Base-by-base conservation (phyloP, 495 filamentous ascomycete species). In the Penicillium goetzii region DNA sequence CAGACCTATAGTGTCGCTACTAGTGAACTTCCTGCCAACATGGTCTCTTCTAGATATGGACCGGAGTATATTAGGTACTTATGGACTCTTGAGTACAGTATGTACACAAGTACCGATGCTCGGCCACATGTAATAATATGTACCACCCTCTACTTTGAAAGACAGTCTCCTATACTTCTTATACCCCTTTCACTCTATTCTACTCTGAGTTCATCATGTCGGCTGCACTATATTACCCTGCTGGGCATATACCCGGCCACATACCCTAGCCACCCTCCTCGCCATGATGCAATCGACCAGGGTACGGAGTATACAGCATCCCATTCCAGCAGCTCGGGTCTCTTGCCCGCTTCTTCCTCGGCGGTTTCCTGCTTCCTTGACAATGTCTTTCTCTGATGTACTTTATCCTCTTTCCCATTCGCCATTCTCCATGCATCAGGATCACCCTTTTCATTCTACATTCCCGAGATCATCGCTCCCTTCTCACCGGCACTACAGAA, bases 271-370 rank as follows among this genome's bases (percentile, higher is more conserved):
- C 19, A 4, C 8, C 6, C 7, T 33, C n/a, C 28, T 33, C 30
- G 14, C 54, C 38, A 58, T 61, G 54, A 58, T 54, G 36, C 49
- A 60, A 54, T 57, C 26, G 45, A 58, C 59, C 32, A 38, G 59
- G 52, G 21, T 58, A 53, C 32, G 32, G 59, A 43, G 21, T 58
- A 53, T 47, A 45, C 47, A 51, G 21, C 36, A 23, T 12, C 14
- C 26, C 0, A n/a, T 43, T 43, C 26, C 40, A 26, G 25, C 32
- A 17, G 15, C 36, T 12, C 23, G 55, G 26, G 36, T n/a, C 26
- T 50, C 34, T 14, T 40, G 36, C n/a, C 53, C 33, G 36, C 41
- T 10, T 21, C 8, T 56, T 51, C 47, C 47, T 51, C 47, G 47
- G 47, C 47, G 12, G 41, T 23, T 45, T 25, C 43, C 43, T 47